Percentiles rank a stretch among this genome's conserved stretches.
These are phyloP conservation scores for Ganoderma sp. DNA, from an alignment of 1,284 basidiomycete genomes.

Conservation along the genomic window DNA sequence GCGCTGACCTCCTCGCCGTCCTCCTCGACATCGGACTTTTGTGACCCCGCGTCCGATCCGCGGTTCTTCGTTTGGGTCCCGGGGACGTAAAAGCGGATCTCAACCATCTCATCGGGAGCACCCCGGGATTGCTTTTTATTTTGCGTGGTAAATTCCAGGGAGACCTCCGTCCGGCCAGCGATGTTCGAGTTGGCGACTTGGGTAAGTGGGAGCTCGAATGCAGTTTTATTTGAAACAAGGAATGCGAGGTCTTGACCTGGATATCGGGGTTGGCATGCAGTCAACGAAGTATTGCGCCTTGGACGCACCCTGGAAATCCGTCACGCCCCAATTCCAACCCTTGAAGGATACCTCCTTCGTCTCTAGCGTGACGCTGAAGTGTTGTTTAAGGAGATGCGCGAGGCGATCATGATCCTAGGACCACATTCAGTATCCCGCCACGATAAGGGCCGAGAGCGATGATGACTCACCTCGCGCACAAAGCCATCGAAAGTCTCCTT, in stretches of 20 bases:
- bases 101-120: conserved; percentile 87
- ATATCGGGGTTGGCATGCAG: neutral
- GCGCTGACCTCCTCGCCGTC: conserved; percentile 79
- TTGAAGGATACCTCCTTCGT: conserved; percentile 87
- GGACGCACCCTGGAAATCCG: conserved; percentile 86
- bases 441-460: conserved; percentile 17
- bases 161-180: conserved; percentile 95
- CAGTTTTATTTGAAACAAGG: conserved; percentile 86
- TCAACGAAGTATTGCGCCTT: neutral
- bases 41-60: conserved; percentile 79
- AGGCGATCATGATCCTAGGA: conserved; percentile 83
- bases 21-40: conserved; percentile 71
- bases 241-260: conserved; percentile 92
- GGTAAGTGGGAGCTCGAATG: conserved; percentile 90
- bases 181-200: conserved; percentile 98
- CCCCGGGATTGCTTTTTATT: conserved; percentile 55
- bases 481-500: conserved; percentile 95
- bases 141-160: conserved; percentile 86
- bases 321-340: conserved; percentile 99
- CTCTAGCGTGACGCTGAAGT: conserved; percentile 88
- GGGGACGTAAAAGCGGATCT: conserved; percentile 97
- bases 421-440: neutral
- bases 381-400: conserved; percentile 77
- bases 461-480: conserved; percentile 75
- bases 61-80: conserved; percentile 75